phyloP scores from a whole-genome alignment of 2,329 filamentous ascomycete genomes.

The Lachnellula hyalina region DNA sequence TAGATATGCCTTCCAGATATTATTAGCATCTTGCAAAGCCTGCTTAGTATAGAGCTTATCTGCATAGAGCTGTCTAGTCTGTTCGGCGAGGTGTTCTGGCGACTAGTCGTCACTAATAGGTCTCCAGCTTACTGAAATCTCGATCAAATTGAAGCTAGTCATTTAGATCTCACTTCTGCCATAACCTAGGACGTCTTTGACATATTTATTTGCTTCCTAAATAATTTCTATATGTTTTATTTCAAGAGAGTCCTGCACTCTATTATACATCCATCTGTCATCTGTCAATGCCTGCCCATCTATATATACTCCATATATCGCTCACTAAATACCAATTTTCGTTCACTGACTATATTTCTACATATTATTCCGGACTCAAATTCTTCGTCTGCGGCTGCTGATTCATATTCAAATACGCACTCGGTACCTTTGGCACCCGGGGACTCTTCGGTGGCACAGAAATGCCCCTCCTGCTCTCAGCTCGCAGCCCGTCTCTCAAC shows the following conservation, averaged over 20 bases:
- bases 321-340: not conserved
- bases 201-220: too few species aligned
- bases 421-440: slow-evolving; percentile 30
- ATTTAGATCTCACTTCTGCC: too few species aligned
- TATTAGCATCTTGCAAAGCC: too few species aligned
- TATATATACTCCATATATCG: not conserved
- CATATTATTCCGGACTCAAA: slow-evolving; percentile 13
- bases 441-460: slow-evolving; percentile 29
- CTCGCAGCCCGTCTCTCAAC: slow-evolving; percentile 26
- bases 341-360: not conserved
- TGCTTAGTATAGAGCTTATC: too few species aligned
- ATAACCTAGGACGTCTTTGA: too few species aligned
- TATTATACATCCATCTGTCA: not conserved
- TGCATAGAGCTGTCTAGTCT: too few species aligned
- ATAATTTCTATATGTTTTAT: too few species aligned
- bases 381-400: slow-evolving; percentile 10
- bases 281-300: not conserved
- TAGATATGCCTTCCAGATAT: too few species aligned
- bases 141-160: too few species aligned
- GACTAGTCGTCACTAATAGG: too few species aligned
- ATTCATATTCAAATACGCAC: slow-evolving; percentile 21
- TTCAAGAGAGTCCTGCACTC: not conserved
- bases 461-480: slow-evolving; percentile 24
- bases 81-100: too few species aligned
- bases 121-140: too few species aligned